Evolutionary conservation across 2,329 filamentous ascomycete species (phyloP), one percentile per base, ranked within the genome.

Genomic region (Penicillium sclerotigenum): DNA sequence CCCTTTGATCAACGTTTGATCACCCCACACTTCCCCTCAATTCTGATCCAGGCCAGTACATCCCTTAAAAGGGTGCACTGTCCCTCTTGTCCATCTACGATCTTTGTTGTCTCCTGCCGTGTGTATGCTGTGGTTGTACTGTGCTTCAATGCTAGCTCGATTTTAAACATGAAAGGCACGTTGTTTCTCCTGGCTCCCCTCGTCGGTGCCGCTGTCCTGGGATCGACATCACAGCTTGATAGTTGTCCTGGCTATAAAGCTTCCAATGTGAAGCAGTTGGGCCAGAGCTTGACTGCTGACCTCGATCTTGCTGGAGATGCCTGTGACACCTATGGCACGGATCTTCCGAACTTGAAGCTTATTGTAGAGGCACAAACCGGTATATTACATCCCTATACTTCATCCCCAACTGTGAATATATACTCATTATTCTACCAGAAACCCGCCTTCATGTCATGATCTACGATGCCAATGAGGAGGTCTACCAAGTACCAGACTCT

Each of bases 361-460:
- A 71, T 79, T 8, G 85, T 87, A 16, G 81, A 85, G 59, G 86
- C 87, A 65, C 80, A 88, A 65, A 82, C 80, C 36, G 77, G 84
- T 86, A 68, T 49, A 20, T 45, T 48, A 47, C 38, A 40, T 24
- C 43, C 36, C 47, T 47, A 4, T 5, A 38, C 16, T 16, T 2
- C 5, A 18, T 22, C 22, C 11, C 18, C 11, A 18, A 33, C 4
- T 52, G 34, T 22, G 26, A 8, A 34, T 18, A 4, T 16, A 49
- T 40, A 26, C n/a, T 51, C 14, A 53, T 22, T 5, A 3, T 7
- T 51, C n/a, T 38, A 24, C 14, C 54, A 87, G 86, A 84, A 42
- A 78, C 81, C 22, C 85, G 88, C n/a, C 80, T 91, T 4, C 88
- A 90, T 67, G 85, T 91, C 67, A 82, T 88, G 65, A 89, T 91